Evolutionary conservation across 345 rosid genomes (phyloP).

Genomic region (Dipteronia dyeriana): DNA sequence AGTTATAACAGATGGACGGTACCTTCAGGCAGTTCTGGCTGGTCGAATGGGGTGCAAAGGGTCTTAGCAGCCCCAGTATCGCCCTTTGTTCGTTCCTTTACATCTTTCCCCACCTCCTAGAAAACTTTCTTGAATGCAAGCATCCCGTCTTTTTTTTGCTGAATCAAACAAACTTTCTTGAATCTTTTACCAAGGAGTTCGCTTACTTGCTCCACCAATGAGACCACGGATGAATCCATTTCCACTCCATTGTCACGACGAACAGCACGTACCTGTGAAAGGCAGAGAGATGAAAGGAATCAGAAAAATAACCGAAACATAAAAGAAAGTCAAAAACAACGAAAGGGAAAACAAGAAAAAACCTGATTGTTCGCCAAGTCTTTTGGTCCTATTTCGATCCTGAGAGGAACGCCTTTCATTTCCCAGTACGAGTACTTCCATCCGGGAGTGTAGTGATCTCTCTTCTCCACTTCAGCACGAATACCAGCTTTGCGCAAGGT

Average conservation of each 20-base stretch:
- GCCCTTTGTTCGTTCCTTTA: conserved; percentile 83
- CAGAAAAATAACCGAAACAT: background rate
- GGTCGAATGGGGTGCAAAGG: conserved; percentile 90
- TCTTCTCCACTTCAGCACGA: conserved; percentile 63
- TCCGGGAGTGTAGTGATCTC: conserved; percentile 92
- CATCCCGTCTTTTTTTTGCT: too few relatives aligned
- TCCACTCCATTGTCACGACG: too few relatives aligned
- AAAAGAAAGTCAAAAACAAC: background rate
- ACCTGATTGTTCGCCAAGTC: conserved; percentile 86
- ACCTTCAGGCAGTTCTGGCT: conserved; percentile 88
- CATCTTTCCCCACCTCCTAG: conserved; percentile 88
- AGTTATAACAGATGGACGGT: background rate
- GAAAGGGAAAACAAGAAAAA: background rate
- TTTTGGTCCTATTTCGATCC: conserved; percentile 95
- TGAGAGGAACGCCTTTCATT: conserved; percentile 92
- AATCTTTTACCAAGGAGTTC: too few relatives aligned
- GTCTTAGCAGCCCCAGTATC: conserved; percentile 93
- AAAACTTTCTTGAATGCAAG: background rate
- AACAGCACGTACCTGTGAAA: too few relatives aligned
- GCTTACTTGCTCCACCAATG: too few relatives aligned
- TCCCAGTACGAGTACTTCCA: conserved; percentile 99
- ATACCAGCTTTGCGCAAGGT: conserved; percentile 69
- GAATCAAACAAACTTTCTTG: too few relatives aligned
- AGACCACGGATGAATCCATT: too few relatives aligned
- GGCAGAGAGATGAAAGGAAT: background rate